phyloP scores from a whole-genome alignment of 129 eudicot species.

The Apium graveolens region DNA sequence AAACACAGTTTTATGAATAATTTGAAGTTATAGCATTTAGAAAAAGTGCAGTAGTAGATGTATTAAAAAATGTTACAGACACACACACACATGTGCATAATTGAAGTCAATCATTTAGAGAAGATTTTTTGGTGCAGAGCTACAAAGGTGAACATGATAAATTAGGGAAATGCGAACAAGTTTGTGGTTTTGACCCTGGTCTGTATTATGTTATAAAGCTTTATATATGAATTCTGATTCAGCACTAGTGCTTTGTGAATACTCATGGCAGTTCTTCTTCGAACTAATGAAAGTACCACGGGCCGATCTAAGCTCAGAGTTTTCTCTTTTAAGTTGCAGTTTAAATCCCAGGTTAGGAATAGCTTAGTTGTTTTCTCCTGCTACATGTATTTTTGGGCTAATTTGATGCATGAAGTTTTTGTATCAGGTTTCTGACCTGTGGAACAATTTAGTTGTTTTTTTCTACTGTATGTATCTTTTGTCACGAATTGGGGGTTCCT shows the following conservation, averaged over 20 bases:
- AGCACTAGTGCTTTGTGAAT: constrained; percentile 14
- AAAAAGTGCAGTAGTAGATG: neutral
- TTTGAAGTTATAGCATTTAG: neutral
- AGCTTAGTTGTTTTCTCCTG: constrained; percentile 8
- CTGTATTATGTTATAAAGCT: neutral
- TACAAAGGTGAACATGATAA: constrained; percentile 75
- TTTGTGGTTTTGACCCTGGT: constrained; percentile 12
- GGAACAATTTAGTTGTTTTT: too few species aligned
- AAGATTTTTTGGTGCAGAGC: constrained; percentile 40
- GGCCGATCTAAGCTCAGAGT: constrained; percentile 74
- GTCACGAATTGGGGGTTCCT: too few species aligned
- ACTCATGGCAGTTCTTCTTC: constrained; percentile 55
- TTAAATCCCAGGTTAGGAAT: constrained; percentile 51
- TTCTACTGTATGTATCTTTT: too few species aligned
- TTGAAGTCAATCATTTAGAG: neutral
- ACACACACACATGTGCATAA: neutral
- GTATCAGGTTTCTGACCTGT: constrained; percentile 75
- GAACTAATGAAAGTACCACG: constrained; percentile 90
- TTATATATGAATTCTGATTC: neutral
- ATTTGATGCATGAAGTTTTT: constrained; percentile 4
- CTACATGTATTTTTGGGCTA: constrained; percentile 13
- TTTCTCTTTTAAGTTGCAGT: constrained; percentile 79
- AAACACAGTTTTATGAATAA: neutral
- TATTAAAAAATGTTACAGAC: neutral
- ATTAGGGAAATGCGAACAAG: constrained; percentile 93